Evolutionary conservation across 2,329 filamentous ascomycete species (phyloP), one percentile per base, ranked within the genome.

Genomic region (Arthroderma sp.): DNA sequence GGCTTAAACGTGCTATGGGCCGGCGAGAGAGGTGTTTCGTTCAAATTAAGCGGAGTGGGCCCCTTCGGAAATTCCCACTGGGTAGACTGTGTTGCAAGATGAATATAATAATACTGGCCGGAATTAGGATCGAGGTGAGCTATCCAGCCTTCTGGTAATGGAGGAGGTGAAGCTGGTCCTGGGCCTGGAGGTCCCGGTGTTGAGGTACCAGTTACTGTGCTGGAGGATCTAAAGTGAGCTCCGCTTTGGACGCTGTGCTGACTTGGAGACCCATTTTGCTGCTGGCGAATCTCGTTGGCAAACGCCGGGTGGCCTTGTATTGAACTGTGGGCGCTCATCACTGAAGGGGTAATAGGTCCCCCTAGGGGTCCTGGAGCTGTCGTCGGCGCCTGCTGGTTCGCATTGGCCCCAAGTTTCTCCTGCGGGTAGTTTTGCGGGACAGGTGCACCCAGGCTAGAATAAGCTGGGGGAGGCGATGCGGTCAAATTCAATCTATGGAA

Each of bases 31-130:
- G 89, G 89, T 10, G 79, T 73, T 9, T 83, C 75, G 48, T 93
- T 87, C 51, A 94, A 76, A 50, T 85, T 84, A 44, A 95, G 72
- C 1, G 89, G 89, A 27, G 86, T 94, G 0, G 88, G 88, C 0
- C 89, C 89, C 65, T 95, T 96, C 29, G 91, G 91, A 53, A 96
- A 96, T 58, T 98, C 91, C 91, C 91, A 98, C 60, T 98, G 91
- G 0, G 91, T 98, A 2, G 88, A 86, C 60, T 96, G 91, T 0
- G 85, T 88, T 1, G 88, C 84, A 29, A 98, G 73, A 61, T 98
- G 91, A 48, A 98, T 98, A 58, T 98, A 98, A 63, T 98, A 98
- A 64, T 96, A 98, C 59, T 96, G 89, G 1, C 91, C 91, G 2
- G 89, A 96, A 59, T 84, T 94, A 53, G 86, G 84, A 60, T 98